These are phyloP conservation scores for Hylodesmum podocarpum DNA, from an alignment of 306 rosid genomes.

Conservation along the genomic window DNA sequence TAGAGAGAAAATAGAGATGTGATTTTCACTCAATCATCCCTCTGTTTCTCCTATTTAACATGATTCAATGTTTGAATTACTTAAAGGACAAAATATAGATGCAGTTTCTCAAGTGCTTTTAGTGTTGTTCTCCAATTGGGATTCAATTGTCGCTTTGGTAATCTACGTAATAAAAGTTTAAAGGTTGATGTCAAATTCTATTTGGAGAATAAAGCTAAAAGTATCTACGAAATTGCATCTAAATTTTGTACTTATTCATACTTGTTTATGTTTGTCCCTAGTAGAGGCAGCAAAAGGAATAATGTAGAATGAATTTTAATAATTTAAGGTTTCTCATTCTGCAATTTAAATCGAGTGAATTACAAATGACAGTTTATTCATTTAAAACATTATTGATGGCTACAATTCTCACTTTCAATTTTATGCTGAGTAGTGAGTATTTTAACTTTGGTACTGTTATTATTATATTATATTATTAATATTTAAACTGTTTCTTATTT, in stretches of 20 bases:
- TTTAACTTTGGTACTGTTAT: not conserved
- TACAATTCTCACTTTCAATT: not conserved
- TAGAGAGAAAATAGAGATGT: too few species aligned
- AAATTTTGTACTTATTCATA: not conserved
- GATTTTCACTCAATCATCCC: too few species aligned
- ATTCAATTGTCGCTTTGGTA: not conserved
- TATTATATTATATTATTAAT: not conserved
- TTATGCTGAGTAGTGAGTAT: not conserved
- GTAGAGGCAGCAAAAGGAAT: not conserved
- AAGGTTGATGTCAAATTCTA: not conserved
- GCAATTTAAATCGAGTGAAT: constrained; percentile 6
- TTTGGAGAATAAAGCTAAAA: not conserved
- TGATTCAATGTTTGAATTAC: not conserved
- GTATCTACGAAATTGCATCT: not conserved
- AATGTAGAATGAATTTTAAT: not conserved
- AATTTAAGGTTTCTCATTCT: not conserved
- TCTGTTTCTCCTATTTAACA: too few species aligned
- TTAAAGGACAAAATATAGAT: not conserved
- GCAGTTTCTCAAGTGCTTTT: not conserved
- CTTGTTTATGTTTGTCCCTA: not conserved
- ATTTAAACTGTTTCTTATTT: constrained; percentile 2
- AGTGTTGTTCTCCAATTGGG: not conserved
- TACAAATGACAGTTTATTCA: not conserved
- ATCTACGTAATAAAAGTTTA: not conserved
- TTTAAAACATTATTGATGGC: constrained; percentile 9